Evolutionary conservation across 2,329 filamentous ascomycete genomes (phyloP), one percentile per base, ranked within the genome.

Genomic region (Raffaelea ambrosiae): DNA sequence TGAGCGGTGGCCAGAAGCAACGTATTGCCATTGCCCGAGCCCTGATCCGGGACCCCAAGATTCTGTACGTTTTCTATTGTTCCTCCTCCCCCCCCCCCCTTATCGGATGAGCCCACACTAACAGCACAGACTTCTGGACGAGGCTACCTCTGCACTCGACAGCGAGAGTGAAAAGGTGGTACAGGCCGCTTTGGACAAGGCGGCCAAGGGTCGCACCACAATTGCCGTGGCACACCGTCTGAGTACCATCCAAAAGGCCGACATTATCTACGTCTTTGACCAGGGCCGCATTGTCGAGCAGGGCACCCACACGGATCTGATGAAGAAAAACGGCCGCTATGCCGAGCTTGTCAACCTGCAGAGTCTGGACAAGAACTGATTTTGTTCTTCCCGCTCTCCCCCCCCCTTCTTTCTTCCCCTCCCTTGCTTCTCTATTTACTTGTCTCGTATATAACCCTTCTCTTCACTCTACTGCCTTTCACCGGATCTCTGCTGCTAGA

Each of bases 181-280:
- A 31, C 86, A 93, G 65, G 83, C 78, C 0, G 87, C 87, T 0
- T 73, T 93, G 16, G 86, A 96, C 63, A 81, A 82, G 53, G 89
- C 89, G 2, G 84, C 88, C 19, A 84, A 86, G 70, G 88, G 83
- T 40, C 78, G 89, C 45, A 95, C 89, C 7, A 97, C 91, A 0
- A 93, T 98, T 53, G 90, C 91, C 1, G 91, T 98, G 1, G 93
- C 93, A 3, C 91, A 98, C 66, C 76, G 93, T 21, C 70, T 98
- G 7, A 88, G 83, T 59, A 96, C 93, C 0, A 96, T 97, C 51
- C 89, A 95, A 62, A 91, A 93, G 62, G 91, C 91, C 0, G 91
- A 97, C 61, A 70, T 91, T 43, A 97, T 97, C 57, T 96, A 94
- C 55, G 91, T 97, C 18, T 93, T 97, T 62, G 90, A 96, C 63